Evolutionary conservation across 306 rosid species (phyloP).

Genomic region (Vigna reflexopilosa): DNA sequence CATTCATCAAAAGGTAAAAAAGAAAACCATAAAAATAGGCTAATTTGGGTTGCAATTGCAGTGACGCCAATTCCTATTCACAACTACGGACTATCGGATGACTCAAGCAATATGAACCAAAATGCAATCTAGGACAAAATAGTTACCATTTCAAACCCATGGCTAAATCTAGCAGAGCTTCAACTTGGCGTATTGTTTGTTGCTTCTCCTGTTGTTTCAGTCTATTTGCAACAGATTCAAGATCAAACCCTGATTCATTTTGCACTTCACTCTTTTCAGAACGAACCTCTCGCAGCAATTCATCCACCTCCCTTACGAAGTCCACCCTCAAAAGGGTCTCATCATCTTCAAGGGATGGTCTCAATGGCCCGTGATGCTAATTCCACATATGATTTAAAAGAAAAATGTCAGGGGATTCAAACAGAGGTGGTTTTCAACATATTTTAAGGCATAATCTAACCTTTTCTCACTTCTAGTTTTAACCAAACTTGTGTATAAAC

Average conservation of each 20-base stretch:
- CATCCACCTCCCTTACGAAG: constrained; percentile 93
- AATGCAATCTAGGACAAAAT: constrained; percentile 21
- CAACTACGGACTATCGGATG: constrained; percentile 9
- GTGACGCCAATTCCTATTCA: constrained; percentile 10
- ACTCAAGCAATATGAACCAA: constrained; percentile 31
- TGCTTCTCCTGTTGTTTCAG: constrained; percentile 92
- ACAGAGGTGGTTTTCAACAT: background rate
- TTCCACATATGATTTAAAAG: constrained; percentile 9
- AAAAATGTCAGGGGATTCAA: background rate
- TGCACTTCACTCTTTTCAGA: constrained; percentile 52
- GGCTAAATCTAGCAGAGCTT: constrained; percentile 81
- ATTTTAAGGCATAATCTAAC: constrained; percentile 8
- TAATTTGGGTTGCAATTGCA: constrained; percentile 30
- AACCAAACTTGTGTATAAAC: constrained; percentile 13
- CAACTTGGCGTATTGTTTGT: constrained; percentile 71
- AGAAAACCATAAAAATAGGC: constrained; percentile 25
- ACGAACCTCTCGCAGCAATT: constrained; percentile 76
- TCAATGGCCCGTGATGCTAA: constrained; percentile 79
- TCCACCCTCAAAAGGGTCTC: constrained; percentile 84
- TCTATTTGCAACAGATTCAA: constrained; percentile 80
- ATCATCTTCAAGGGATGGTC: constrained; percentile 66
- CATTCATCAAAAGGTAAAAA: background rate
- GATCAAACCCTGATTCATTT: constrained; percentile 61
- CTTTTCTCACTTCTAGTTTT: constrained; percentile 13
- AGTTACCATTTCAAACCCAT: constrained; percentile 73